Conservation (phyloP, 1,139 yeast species). For the Yamadazyma diddensiae region DNA sequence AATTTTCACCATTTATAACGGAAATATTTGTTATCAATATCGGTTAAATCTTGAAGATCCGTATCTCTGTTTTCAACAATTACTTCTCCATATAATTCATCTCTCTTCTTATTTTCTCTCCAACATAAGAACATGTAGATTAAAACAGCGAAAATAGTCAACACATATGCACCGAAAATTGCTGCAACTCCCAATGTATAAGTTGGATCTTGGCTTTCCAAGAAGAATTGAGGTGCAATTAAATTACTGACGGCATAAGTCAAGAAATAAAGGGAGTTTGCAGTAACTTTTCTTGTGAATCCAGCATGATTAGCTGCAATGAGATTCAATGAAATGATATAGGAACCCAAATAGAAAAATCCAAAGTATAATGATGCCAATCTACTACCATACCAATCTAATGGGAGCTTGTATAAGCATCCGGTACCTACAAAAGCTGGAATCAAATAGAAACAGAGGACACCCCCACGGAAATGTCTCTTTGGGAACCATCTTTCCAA, state of each 20-base stretch:
- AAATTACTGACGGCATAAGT: slow-evolving; percentile 28
- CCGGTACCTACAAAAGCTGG: slow-evolving; percentile 14
- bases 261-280: slow-evolving; percentile 23
- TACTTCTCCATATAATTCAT: slow-evolving; percentile 21
- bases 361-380: slow-evolving; percentile 12
- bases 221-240: slow-evolving; percentile 26
- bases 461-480: slow-evolving; percentile 11
- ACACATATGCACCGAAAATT: slow-evolving; percentile 20
- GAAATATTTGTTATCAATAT: slow-evolving; percentile 27
- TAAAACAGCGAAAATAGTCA: slow-evolving; percentile 8
- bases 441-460: slow-evolving; percentile 9
- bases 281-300: slow-evolving; percentile 22
- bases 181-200: slow-evolving; percentile 24
- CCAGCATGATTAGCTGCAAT: slow-evolving; percentile 26
- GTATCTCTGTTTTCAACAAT: slow-evolving; percentile 24
- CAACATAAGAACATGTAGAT: slow-evolving; percentile 16
- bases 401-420: slow-evolving; percentile 11
- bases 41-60: slow-evolving; percentile 33
- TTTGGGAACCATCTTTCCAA: slow-evolving; percentile 11
- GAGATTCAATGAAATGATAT: slow-evolving; percentile 27
- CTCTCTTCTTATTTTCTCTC: slow-evolving; percentile 22
- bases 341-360: slow-evolving; percentile 18
- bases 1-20: slow-evolving; percentile 18
- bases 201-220: slow-evolving; percentile 23
- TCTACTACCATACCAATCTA: slow-evolving; percentile 6